Base-by-base conservation (phyloP, 2,329 filamentous ascomycete genomes). In the Scedosporium boydii region DNA sequence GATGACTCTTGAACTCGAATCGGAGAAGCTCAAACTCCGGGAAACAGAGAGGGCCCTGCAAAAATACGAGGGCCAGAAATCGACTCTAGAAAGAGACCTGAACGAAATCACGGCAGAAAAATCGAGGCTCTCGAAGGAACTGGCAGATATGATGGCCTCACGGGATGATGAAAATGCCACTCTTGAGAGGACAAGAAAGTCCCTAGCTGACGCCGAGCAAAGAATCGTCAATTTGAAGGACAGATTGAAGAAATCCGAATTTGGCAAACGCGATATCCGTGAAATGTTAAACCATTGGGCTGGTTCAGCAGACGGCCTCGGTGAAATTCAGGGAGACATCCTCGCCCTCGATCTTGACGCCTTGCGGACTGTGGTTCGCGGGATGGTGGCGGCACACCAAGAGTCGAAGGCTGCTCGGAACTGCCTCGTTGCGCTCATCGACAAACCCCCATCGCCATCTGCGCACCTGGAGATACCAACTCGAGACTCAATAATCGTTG, bases 201-300 rank as follows among this genome's bases (percentile, higher is more conserved):
- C 59, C 12, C 58, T 64, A 5, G 16, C 55, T 21, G 55, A 65
- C 23, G 63, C 65, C 18, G 64, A 66, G 46, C 65, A 65, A 55
- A 55, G 65, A 27, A 62, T 66, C n/a, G 59, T 63, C 42, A 64
- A 65, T 53, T 60, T 66, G 16, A 62, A 63, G 56, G 42, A 59
- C 1, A 64, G 63, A 18, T 48, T 66, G 16, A 63, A 64, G 18
- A 63, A 59, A 14, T 62, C 63, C 27, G 65, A 66, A 51, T 16
- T 38, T 44, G 23, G 58, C 6, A 53, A 61, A 14, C 51, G 60
- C 7, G 60, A 65, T 7, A 55, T 63, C 10, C 55, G 61, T 2
- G 38, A 64, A 4, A 58, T 48, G 5, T 53, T 66, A 38, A 59
- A 57, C 42, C 58, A 63, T n/a, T 66, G 65, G 65, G 44, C 53